phyloP scores from a whole-genome alignment of 2,329 filamentous ascomycete species.

The Talaromyces piceae region DNA sequence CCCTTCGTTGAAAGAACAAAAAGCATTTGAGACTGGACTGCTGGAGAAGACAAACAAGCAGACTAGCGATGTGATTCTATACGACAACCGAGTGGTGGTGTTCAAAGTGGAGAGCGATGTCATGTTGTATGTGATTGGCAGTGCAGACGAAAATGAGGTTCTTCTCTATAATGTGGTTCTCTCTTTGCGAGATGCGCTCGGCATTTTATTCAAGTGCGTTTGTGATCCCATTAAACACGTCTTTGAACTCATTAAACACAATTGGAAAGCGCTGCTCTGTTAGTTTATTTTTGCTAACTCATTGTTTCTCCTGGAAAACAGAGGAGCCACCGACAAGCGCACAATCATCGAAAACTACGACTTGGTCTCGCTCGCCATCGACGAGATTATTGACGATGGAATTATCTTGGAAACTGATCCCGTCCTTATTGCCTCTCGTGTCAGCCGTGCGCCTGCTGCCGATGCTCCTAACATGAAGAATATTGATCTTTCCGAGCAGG shows the following conservation, averaged over 20 bases:
- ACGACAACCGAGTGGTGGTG: slow-evolving; percentile 91
- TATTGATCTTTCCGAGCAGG: slow-evolving; percentile 93
- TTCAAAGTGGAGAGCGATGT: slow-evolving; percentile 98
- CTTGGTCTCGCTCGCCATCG: slow-evolving; percentile 83
- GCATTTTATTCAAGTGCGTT: slow-evolving; percentile 81
- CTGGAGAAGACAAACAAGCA: slow-evolving; percentile 95
- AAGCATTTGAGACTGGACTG: slow-evolving; percentile 91
- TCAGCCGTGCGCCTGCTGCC: slow-evolving; percentile 83
- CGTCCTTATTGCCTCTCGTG: slow-evolving; percentile 83
- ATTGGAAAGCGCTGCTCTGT: too few species aligned
- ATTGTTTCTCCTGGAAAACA: slow-evolving; percentile 34
- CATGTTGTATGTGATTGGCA: slow-evolving; percentile 90
- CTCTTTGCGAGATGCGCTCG: slow-evolving; percentile 80
- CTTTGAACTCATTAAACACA: too few species aligned
- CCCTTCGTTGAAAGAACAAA: slow-evolving; percentile 83
- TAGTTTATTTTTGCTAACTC: slow-evolving; percentile 16
- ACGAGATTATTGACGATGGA: slow-evolving; percentile 91
- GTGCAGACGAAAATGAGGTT: slow-evolving; percentile 91
- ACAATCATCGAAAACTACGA: slow-evolving; percentile 99
- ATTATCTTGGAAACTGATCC: slow-evolving; percentile 97
- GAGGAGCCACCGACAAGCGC: slow-evolving; percentile 93
- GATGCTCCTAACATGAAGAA: slow-evolving; percentile 83
- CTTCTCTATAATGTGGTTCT: slow-evolving; percentile 91
- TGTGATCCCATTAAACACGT: too few species aligned
- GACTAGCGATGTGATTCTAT: slow-evolving; percentile 90